Evolutionary conservation across 495 filamentous ascomycete genomes (phyloP).

Genomic region (Neurospora hispaniola): DNA sequence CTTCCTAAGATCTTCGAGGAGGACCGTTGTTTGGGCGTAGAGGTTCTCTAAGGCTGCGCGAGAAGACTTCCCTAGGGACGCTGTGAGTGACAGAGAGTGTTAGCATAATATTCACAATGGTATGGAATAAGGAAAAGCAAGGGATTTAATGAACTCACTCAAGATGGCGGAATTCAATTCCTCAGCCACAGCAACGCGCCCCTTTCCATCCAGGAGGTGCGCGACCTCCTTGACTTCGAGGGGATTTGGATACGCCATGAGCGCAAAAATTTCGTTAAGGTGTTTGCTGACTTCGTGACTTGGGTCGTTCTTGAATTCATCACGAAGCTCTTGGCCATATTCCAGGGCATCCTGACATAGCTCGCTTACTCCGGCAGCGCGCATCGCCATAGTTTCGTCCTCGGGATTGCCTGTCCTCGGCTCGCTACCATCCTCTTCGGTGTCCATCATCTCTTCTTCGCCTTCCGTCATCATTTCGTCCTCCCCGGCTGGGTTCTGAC

Average conservation of each 20-base stretch:
- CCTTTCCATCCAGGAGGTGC: conserved; percentile 66
- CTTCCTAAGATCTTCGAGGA: conserved; percentile 72
- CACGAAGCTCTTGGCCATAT: conserved; percentile 71
- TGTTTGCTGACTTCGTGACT: conserved; percentile 58
- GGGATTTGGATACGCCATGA: conserved; percentile 81
- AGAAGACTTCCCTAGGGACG: conserved; percentile 81
- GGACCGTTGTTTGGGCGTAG: conserved; percentile 75
- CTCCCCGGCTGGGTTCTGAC: conserved; percentile 42
- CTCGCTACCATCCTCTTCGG: conserved; percentile 27
- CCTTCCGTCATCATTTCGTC: conserved; percentile 65
- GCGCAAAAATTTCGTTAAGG: conserved; percentile 75
- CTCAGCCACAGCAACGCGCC: conserved; percentile 75
- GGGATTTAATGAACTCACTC: conserved; percentile 42
- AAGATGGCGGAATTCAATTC: conserved; percentile 91
- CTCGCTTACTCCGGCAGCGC: conserved; percentile 44
- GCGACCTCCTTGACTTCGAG: conserved; percentile 61
- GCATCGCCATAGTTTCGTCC: conserved; percentile 34
- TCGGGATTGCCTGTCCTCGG: conserved; percentile 30
- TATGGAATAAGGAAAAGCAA: background rate
- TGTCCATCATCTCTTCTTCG: conserved; percentile 15
- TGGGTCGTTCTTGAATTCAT: conserved; percentile 63
- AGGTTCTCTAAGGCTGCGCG: conserved; percentile 78
- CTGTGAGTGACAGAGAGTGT: conserved; percentile 37
- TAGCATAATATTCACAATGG: background rate
- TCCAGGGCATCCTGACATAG: conserved; percentile 55